phyloP scores from a whole-genome alignment of 192 early-diverging fungal species.

The Coemansia sp. region DNA sequence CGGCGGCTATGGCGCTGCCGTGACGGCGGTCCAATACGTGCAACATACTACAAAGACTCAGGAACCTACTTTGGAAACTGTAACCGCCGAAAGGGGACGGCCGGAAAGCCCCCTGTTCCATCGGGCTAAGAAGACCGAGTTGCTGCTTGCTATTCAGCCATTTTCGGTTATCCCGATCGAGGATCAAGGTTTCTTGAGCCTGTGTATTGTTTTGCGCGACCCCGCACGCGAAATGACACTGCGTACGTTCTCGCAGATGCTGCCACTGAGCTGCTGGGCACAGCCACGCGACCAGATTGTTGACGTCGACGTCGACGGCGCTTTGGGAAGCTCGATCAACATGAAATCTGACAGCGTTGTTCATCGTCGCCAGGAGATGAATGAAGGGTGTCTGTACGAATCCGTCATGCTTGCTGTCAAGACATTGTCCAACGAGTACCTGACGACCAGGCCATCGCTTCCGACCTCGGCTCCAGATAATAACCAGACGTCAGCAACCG shows the following conservation, averaged over 20 bases:
- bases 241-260: constrained; percentile 54
- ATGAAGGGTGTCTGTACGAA: constrained; percentile 52
- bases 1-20: constrained; percentile 48
- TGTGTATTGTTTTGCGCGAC: constrained; percentile 47
- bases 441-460: constrained; percentile 29
- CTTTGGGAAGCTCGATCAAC: constrained; percentile 41
- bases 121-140: constrained; percentile 43
- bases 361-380: constrained; percentile 49
- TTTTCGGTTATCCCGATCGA: constrained; percentile 49
- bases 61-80: constrained; percentile 5
- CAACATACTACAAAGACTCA: constrained; percentile 27
- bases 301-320: constrained; percentile 41
- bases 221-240: constrained; percentile 32
- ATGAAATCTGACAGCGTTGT: constrained; percentile 33
- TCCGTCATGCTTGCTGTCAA: constrained; percentile 52
- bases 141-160: constrained; percentile 48
- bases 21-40: constrained; percentile 43
- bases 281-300: constrained; percentile 53
- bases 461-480: neutral
- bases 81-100: neutral
- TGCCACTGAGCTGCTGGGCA: constrained; percentile 50
- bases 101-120: constrained; percentile 44
- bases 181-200: constrained; percentile 41
- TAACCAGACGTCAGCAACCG: too few species aligned
- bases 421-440: constrained; percentile 48